Conservation (phyloP, 2,329 filamentous ascomycete species). For the Rutstroemia sp. region DNA sequence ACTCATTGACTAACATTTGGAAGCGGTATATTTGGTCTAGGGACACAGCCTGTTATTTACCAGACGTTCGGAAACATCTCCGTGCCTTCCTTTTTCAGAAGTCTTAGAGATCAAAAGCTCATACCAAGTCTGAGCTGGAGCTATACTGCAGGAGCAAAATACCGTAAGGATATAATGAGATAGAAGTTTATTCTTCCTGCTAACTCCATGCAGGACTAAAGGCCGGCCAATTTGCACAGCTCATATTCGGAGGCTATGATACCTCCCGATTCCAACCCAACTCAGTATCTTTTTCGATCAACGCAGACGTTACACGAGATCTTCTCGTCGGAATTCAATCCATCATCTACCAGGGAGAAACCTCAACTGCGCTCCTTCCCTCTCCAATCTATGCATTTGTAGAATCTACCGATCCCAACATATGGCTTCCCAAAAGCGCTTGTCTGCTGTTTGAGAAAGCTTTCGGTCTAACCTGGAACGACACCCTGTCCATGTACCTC, state of each 20-base stretch:
- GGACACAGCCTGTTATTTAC: conserved; percentile 32
- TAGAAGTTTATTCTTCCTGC: neutral
- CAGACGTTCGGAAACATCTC: conserved; percentile 30
- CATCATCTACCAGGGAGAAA: conserved; percentile 19
- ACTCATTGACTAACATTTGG: conserved; percentile 10
- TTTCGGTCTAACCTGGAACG: conserved; percentile 32
- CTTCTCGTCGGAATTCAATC: conserved; percentile 32
- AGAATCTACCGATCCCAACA: conserved; percentile 34
- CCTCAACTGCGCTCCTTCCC: neutral
- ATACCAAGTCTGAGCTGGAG: conserved; percentile 35
- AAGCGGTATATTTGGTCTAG: conserved; percentile 33
- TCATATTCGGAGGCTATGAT: conserved; percentile 35
- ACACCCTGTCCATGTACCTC: conserved; percentile 30
- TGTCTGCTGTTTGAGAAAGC: conserved; percentile 32
- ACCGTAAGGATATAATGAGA: conserved; percentile 26
- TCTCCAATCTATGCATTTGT: conserved; percentile 22
- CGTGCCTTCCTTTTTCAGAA: conserved; percentile 30
- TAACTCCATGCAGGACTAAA: conserved; percentile 6
- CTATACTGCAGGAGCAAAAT: conserved; percentile 35
- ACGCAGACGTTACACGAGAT: conserved; percentile 32
- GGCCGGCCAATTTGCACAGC: conserved; percentile 31
- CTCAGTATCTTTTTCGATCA: conserved; percentile 32
- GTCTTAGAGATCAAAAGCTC: conserved; percentile 28
- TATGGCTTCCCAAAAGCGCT: conserved; percentile 32
- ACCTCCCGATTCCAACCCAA: conserved; percentile 32